Percentiles rank a stretch among this genome's conserved stretches.
These are phyloP conservation scores for Dalechampia spathulata DNA, from an alignment of 441 rosid genomes.

Conservation along the genomic window DNA sequence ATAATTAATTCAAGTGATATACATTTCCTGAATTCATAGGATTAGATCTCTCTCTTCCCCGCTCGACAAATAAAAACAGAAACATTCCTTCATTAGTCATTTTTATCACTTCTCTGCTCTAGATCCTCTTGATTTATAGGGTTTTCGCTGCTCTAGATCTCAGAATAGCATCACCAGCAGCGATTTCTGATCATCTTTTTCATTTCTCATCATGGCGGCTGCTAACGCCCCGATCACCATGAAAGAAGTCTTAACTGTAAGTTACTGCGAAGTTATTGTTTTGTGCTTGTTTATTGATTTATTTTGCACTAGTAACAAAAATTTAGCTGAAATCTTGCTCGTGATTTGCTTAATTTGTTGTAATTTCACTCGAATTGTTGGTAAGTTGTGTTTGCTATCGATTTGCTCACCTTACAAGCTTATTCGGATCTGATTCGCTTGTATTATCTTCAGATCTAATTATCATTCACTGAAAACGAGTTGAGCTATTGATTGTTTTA, in stretches of 20 bases:
- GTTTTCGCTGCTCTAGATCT: constrained; percentile 51
- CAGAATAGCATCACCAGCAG: no score
- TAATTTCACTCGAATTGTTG: background rate
- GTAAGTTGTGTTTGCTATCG: background rate
- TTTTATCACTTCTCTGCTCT: background rate
- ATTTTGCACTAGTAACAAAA: no score
- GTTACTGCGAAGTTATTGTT: no score
- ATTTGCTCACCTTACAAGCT: background rate
- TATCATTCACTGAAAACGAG: background rate
- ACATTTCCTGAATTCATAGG: no score
- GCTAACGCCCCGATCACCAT: constrained; percentile 61
- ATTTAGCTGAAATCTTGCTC: no score
- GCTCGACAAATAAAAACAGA: background rate
- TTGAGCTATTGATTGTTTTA: background rate
- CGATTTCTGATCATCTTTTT: constrained; percentile 15
- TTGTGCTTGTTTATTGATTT: no score
- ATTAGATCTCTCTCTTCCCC: background rate
- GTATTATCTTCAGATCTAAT: constrained; percentile 7
- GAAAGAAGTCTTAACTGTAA: constrained; percentile 51
- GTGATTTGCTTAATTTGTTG: background rate
- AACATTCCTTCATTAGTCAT: background rate
- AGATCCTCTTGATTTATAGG: background rate
- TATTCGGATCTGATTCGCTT: background rate
- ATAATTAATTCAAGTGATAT: no score
- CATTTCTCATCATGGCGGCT: constrained; percentile 37